These are phyloP conservation scores for Paecilomyces variotii DNA, from an alignment of 2,329 filamentous ascomycete genomes.

Conservation along the genomic window DNA sequence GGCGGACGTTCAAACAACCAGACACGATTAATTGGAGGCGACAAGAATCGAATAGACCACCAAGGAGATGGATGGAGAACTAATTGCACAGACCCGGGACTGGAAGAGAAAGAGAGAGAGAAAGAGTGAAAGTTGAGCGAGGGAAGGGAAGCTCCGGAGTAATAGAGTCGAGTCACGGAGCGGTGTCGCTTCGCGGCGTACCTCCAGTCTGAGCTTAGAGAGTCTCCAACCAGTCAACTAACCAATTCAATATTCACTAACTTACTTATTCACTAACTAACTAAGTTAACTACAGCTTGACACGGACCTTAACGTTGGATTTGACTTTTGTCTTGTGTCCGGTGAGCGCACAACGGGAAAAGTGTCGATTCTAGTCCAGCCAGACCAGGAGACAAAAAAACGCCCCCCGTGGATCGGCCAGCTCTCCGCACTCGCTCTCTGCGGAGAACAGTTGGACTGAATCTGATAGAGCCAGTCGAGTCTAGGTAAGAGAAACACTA, in stretches of 20 bases:
- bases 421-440: not conserved
- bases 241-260: too few species aligned
- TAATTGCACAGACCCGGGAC: too few species aligned
- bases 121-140: not conserved
- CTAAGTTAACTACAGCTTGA: not conserved
- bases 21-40: not conserved
- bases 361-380: not conserved
- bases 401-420: not conserved
- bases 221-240: not conserved
- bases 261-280: too few species aligned
- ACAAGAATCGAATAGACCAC: not conserved
- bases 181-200: not conserved
- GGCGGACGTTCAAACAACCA: slow-evolving; percentile 5
- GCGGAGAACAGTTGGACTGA: not conserved
- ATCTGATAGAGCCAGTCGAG: too few species aligned
- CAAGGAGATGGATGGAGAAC: not conserved
- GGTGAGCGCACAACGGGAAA: not conserved
- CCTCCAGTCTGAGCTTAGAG: not conserved
- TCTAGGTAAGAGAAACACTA: too few species aligned
- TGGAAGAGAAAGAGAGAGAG: not conserved
- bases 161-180: not conserved
- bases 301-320: not conserved
- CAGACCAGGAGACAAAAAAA: not conserved
- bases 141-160: not conserved
- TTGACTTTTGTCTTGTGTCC: not conserved